Evolutionary conservation across 192 early-diverging fungal species (phyloP), one percentile per base, ranked within the genome.

Genomic region (Kappamyces sp.): DNA sequence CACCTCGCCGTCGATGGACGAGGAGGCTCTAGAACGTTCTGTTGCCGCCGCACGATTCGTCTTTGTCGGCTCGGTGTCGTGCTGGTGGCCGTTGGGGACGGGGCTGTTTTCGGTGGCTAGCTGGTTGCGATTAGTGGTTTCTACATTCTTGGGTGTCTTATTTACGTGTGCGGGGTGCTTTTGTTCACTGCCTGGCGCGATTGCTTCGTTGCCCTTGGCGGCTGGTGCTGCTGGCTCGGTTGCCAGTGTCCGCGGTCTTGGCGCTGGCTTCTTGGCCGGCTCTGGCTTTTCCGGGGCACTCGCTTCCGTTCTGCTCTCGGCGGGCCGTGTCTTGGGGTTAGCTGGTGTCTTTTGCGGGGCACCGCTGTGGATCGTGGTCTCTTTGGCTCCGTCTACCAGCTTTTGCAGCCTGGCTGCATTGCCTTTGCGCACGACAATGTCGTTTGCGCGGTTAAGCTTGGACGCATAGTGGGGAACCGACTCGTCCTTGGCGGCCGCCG

Each of bases 381-480:
- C 12, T 46, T 46, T 12, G 12, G 44, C 44, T 46, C 44, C 44
- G 44, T 46, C 44, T 23, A 46, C 44, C 13, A 46, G 12, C 44
- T 46, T 46, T 46, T 46, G 44, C 31, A 53, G 15, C 13, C 41
- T 53, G 12, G 6, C 15, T 5, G n/a, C n/a, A 40, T 57, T 57
- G 31, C 38, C 67, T 71, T 68, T 60, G 66, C 73, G 42, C 77
- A 76, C 52, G 63, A 68, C 47, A 51, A 66, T 51, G 60, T 63
- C n/a, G 3, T 3, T 0, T 46, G 58, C 12, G 46, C 31, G 5
- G 23, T 47, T 23, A 13, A 43, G 35, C 5, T 51, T 44, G 4
- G 23, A 35, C 43, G 15, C 51, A 53, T 47, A 50, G 33, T 35
- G 54, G 6, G 54, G 54, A n/a, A 15, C 3, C 35, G 49, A 12